Conservation (phyloP, 2,329 filamentous ascomycete genomes). For the Penicillium sp. region DNA sequence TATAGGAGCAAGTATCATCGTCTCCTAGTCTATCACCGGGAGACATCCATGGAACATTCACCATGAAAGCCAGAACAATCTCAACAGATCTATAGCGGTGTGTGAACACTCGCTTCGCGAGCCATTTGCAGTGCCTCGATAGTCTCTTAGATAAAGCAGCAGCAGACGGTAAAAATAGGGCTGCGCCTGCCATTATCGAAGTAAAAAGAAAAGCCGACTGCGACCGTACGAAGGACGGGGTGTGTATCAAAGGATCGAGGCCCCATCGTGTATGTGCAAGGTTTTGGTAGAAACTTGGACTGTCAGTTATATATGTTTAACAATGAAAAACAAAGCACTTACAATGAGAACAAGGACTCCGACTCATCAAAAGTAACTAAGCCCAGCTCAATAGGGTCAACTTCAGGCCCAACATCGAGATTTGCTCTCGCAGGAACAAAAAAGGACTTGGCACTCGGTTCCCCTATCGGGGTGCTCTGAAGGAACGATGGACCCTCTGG, state of each 20-base stretch:
- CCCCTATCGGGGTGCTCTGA: conserved; percentile 7
- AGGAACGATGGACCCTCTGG: conserved; percentile 41
- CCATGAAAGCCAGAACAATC: conserved; percentile 72
- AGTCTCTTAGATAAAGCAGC: conserved; percentile 65
- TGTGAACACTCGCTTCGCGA: conserved; percentile 63
- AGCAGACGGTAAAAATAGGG: conserved; percentile 65
- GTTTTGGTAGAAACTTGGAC: conserved; percentile 63
- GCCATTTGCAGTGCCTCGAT: conserved; percentile 61
- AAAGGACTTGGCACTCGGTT: conserved; percentile 56
- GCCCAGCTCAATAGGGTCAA: conserved; percentile 69
- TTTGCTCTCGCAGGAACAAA: conserved; percentile 65
- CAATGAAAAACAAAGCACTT: conserved; percentile 33
- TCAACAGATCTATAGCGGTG: conserved; percentile 68
- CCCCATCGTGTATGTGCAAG: conserved; percentile 74
- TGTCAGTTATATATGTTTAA: neutral
- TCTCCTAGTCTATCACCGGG: conserved; percentile 47
- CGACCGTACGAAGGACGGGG: conserved; percentile 62
- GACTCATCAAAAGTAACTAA: conserved; percentile 67
- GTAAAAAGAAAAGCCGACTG: conserved; percentile 72
- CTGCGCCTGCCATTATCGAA: conserved; percentile 67
- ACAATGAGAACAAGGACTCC: conserved; percentile 65
- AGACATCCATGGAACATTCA: conserved; percentile 75
- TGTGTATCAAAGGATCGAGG: conserved; percentile 67
- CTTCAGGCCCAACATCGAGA: conserved; percentile 62
- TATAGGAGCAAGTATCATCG: conserved; percentile 70